These are phyloP conservation scores for Colletotrichum kahawae DNA, from an alignment of 2,329 filamentous ascomycete genomes.

Conservation along the genomic window DNA sequence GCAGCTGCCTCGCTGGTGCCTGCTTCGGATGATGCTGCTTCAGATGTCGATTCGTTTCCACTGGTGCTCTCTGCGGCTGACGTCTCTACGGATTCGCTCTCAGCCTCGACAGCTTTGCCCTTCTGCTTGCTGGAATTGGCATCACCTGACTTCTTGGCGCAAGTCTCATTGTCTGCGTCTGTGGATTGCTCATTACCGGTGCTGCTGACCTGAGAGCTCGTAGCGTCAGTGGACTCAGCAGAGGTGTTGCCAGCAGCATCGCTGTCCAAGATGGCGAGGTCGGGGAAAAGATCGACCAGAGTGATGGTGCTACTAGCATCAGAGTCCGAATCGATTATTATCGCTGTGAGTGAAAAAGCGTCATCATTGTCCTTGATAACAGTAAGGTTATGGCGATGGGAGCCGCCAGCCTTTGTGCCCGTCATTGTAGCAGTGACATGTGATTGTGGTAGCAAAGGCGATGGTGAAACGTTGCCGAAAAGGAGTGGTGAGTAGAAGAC, in stretches of 20 bases:
- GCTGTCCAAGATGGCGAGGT: not conserved
- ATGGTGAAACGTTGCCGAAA: too few species aligned
- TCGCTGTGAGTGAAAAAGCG: not conserved
- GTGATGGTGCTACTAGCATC: slow-evolving; percentile 2
- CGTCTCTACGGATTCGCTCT: not conserved
- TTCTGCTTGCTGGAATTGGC: not conserved
- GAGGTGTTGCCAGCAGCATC: not conserved
- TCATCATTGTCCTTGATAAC: not conserved
- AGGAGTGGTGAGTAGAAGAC: not conserved
- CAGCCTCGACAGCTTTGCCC: not conserved
- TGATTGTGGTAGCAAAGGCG: not conserved
- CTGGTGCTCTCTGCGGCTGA: not conserved
- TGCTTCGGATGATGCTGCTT: not conserved
- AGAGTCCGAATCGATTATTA: not conserved
- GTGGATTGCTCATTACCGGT: not conserved
- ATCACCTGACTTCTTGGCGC: not conserved
- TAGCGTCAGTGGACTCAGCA: not conserved
- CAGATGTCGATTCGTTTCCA: not conserved
- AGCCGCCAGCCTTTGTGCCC: not conserved
- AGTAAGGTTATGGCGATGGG: not conserved
- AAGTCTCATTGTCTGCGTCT: not conserved
- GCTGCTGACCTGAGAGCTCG: slow-evolving; percentile 1
- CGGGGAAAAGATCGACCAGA: slow-evolving; percentile 2
- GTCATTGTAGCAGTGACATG: not conserved
- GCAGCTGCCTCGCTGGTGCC: not conserved